A percentile compares a stretch with the other conserved stretches of the same genome.
phyloP scores from a whole-genome alignment of 768 basidiomycete genomes.

The Paxillus ammoniavirescens region DNA sequence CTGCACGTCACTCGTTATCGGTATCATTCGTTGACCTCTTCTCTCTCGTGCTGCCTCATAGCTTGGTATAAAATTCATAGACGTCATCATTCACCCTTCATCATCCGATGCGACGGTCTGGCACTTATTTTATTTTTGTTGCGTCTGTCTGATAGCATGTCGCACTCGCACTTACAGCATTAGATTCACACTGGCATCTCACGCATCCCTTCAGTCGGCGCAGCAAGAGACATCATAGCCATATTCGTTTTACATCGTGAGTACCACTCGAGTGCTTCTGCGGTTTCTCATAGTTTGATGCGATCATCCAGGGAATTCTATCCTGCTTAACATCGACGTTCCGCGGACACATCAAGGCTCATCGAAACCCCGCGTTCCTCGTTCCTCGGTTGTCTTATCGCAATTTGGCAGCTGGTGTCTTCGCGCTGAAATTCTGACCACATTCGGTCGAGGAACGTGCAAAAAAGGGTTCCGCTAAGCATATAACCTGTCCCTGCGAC shows the following conservation, averaged over 20 bases:
- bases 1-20: conserved; percentile 18
- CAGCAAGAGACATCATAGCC: conserved; percentile 14
- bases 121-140: conserved; percentile 14
- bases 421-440: not conserved
- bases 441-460: not conserved
- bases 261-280: conserved; percentile 2
- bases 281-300: conserved; percentile 17
- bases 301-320: conserved; percentile 25
- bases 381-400: conserved; percentile 21
- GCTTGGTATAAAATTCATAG: conserved; percentile 20
- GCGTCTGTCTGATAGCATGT: conserved; percentile 2
- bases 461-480: conserved; percentile 13
- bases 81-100: conserved; percentile 19
- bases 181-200: conserved; percentile 10
- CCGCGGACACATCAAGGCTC: conserved; percentile 12
- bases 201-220: conserved; percentile 16
- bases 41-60: not conserved
- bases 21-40: conserved; percentile 18
- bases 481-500: not conserved
- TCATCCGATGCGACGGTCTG: conserved; percentile 17
- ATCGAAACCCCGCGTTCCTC: conserved; percentile 6
- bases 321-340: conserved; percentile 18
- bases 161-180: not conserved
- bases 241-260: conserved; percentile 25
- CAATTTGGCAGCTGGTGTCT: conserved; percentile 16